Percentiles rank a stretch among this genome's conserved stretches.
These are phyloP conservation scores for Arachis monticola DNA, from an alignment of 331 rosid genomes.

Conservation along the genomic window DNA sequence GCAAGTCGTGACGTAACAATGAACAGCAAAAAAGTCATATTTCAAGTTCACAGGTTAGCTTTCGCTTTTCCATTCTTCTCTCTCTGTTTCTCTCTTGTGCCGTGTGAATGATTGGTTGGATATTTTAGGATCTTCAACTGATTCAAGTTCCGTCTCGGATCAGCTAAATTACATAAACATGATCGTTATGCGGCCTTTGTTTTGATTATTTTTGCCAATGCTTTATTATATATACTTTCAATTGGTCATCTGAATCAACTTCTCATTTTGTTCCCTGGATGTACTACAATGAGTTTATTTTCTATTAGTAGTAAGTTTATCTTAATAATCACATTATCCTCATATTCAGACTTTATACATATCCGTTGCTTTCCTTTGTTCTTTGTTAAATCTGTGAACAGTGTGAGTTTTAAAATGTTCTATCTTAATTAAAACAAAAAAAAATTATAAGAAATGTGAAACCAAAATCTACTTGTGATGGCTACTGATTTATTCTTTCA, in stretches of 20 bases:
- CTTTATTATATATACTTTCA: background rate
- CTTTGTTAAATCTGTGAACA: background rate
- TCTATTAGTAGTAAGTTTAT: background rate
- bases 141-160: background rate
- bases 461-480: background rate
- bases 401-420: slow-evolving; percentile 4
- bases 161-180: background rate
- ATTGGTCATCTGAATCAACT: slow-evolving; percentile 16
- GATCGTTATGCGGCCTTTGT: slow-evolving; percentile 5
- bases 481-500: slow-evolving; percentile 12
- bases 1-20: slow-evolving; percentile 92
- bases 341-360: background rate
- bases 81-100: background rate
- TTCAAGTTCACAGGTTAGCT: slow-evolving; percentile 91
- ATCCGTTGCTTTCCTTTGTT: background rate
- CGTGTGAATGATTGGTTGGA: background rate
- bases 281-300: background rate
- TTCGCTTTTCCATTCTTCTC: background rate
- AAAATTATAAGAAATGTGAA: slow-evolving; percentile 20
- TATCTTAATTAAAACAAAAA: background rate
- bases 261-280: background rate
- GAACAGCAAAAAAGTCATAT: slow-evolving; percentile 97
- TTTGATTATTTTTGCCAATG: slow-evolving; percentile 5
- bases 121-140: slow-evolving; percentile 8
- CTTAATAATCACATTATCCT: background rate